Percentiles rank a stretch among this genome's conserved stretches.
Evolutionary conservation across 1,284 basidiomycete genomes (phyloP).

Genomic region (Rhodotorula sp.): DNA sequence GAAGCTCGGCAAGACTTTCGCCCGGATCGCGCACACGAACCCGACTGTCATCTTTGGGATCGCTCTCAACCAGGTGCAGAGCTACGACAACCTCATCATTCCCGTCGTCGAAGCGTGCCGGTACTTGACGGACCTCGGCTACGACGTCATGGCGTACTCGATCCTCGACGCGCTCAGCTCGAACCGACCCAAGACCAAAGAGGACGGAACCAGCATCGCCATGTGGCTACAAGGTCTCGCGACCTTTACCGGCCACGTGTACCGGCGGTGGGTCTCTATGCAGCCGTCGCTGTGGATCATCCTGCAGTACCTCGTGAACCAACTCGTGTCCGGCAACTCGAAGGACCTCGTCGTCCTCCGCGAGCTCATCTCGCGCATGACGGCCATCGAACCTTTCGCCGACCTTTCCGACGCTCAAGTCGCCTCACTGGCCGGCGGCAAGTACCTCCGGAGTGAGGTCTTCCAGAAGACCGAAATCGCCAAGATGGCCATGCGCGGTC

Average conservation of each 20-base stretch:
- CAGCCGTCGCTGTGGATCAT: slow-evolving; percentile 71
- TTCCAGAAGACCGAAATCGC: slow-evolving; percentile 49
- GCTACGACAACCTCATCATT: slow-evolving; percentile 90
- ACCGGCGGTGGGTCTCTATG: slow-evolving; percentile 73
- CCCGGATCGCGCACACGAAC: slow-evolving; percentile 90
- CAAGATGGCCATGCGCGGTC: slow-evolving; percentile 8
- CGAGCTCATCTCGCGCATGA: slow-evolving; percentile 93
- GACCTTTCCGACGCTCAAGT: slow-evolving; percentile 87
- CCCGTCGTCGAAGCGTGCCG: slow-evolving; percentile 88
- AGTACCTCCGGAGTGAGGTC: slow-evolving; percentile 76
- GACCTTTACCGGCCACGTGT: slow-evolving; percentile 88
- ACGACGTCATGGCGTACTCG: slow-evolving; percentile 87
- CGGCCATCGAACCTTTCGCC: slow-evolving; percentile 85
- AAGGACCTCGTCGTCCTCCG: slow-evolving; percentile 88
- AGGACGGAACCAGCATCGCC: slow-evolving; percentile 86
- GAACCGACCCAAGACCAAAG: slow-evolving; percentile 78
- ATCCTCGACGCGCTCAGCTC: slow-evolving; percentile 80
- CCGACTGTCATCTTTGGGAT: slow-evolving; percentile 88
- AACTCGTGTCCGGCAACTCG: slow-evolving; percentile 67
- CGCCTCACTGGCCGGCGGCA: slow-evolving; percentile 83
- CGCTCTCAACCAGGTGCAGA: slow-evolving; percentile 90
- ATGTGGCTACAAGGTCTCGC: slow-evolving; percentile 93
- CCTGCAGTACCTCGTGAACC: slow-evolving; percentile 87
- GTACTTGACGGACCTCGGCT: slow-evolving; percentile 87
- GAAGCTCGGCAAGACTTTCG: slow-evolving; percentile 79